Conservation (phyloP, 805 yeast genomes). For the Candida methanosorbosa region DNA sequence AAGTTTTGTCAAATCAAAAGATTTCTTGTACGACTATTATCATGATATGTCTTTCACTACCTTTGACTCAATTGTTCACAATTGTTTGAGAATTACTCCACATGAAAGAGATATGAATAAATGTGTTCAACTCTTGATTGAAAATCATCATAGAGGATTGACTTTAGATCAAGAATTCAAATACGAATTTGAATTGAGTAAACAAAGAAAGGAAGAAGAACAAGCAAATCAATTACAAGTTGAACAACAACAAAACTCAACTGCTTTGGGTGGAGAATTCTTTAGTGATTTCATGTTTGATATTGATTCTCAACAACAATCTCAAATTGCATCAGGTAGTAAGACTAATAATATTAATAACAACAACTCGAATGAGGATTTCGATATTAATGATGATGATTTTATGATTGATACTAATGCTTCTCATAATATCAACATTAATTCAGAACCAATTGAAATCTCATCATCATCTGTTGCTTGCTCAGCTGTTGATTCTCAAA, state of each 20-base stretch:
- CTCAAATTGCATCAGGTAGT: no score
- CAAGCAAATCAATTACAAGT: conserved; percentile 5
- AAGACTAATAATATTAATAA: background rate
- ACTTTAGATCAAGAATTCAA: conserved; percentile 38
- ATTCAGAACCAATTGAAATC: conserved; percentile 1
- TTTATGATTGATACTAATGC: background rate
- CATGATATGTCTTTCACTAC: conserved; percentile 35
- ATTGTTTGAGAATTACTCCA: conserved; percentile 29
- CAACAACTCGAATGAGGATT: background rate
- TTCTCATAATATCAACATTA: no score
- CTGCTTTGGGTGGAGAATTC: conserved; percentile 20
- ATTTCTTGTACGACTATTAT: conserved; percentile 40
- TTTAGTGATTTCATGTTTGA: conserved; percentile 22
- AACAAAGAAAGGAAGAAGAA: conserved; percentile 4
- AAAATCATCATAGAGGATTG: conserved; percentile 30
- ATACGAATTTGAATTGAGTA: conserved; percentile 8
- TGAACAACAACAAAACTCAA: conserved; percentile 2
- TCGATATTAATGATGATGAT: background rate
- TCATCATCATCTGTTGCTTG: background rate
- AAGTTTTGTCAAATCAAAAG: conserved; percentile 31
- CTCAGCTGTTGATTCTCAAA: background rate
- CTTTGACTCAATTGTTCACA: conserved; percentile 30
- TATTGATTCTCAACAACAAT: background rate
- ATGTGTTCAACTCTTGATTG: conserved; percentile 24
- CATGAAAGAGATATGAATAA: conserved; percentile 29